Percentiles rank a stretch among this genome's conserved stretches.
These are phyloP conservation scores for Phytophthora europaea DNA, from an alignment of 352 stramenopile genomes.

Conservation along the genomic window DNA sequence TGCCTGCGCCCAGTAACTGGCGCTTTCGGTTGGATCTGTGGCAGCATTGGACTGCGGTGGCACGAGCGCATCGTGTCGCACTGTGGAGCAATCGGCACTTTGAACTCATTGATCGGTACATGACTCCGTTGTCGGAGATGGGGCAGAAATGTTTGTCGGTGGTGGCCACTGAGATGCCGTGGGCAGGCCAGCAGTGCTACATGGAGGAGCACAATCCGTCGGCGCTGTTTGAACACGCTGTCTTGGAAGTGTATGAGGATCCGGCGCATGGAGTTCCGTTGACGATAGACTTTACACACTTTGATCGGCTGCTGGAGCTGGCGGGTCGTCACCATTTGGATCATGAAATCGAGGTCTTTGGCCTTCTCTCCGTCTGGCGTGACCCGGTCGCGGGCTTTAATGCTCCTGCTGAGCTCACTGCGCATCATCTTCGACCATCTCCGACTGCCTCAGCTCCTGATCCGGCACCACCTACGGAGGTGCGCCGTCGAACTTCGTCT, in stretches of 20 bases:
- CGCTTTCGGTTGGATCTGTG: conserved; percentile 82
- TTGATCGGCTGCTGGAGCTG: conserved; percentile 71
- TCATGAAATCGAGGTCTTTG: conserved; percentile 81
- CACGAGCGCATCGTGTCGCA: conserved; percentile 53
- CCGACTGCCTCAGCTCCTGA: conserved; percentile 35
- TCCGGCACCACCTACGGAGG: conserved; percentile 21
- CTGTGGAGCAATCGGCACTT: conserved; percentile 83
- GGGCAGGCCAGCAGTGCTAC: conserved; percentile 84
- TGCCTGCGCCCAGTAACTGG: conserved; percentile 61
- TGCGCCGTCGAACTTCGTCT: conserved; percentile 31
- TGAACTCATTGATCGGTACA: conserved; percentile 72
- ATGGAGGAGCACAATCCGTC: conserved; percentile 73
- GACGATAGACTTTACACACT: conserved; percentile 72
- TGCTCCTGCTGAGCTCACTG: conserved; percentile 55
- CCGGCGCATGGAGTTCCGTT: conserved; percentile 43
- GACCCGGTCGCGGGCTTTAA: conserved; percentile 70
- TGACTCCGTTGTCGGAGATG: conserved; percentile 62
- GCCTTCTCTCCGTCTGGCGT: conserved; percentile 74
- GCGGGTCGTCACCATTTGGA: conserved; percentile 61
- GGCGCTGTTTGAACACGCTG: conserved; percentile 73
- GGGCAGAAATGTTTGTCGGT: conserved; percentile 81
- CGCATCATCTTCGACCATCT: conserved; percentile 34
- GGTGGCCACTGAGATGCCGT: conserved; percentile 82
- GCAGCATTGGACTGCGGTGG: conserved; percentile 78
- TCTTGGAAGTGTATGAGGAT: conserved; percentile 74